Conservation (phyloP, 208 protist genomes). For the Phytomonas francai region DNA sequence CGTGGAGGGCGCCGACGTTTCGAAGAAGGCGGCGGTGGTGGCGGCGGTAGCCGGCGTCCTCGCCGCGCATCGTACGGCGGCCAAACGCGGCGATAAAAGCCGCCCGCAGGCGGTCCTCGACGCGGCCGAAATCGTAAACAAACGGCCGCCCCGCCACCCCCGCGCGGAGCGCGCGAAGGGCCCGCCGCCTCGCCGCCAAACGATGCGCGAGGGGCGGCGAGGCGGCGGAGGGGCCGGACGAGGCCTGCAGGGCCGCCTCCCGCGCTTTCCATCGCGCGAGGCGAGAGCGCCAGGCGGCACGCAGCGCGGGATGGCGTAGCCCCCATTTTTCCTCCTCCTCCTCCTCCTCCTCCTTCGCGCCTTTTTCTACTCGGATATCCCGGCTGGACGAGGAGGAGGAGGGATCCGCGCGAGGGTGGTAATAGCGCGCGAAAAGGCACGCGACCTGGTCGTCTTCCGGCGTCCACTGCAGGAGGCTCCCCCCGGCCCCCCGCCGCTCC, state of each 20-base stretch:
- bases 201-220: constrained; percentile 5
- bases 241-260: too few relatives aligned
- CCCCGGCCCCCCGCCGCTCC: constrained; percentile 19
- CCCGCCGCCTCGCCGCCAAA: constrained; percentile 3
- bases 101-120: constrained; percentile 51
- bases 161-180: constrained; percentile 12
- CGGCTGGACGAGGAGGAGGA: too few relatives aligned
- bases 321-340: background rate
- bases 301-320: too few relatives aligned
- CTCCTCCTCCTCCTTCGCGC: background rate
- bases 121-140: constrained; percentile 23
- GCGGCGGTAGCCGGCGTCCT: constrained; percentile 49
- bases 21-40: constrained; percentile 52
- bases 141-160: constrained; percentile 11
- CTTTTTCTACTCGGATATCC: too few relatives aligned
- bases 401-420: too few relatives aligned
- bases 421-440: too few relatives aligned
- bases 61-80: constrained; percentile 53
- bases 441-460: too few relatives aligned
- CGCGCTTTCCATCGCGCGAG: too few relatives aligned
- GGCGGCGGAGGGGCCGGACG: background rate
- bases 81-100: constrained; percentile 71
- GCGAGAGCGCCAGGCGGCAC: too few relatives aligned
- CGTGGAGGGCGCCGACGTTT: constrained; percentile 32
- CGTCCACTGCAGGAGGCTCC: too few relatives aligned